A percentile compares a stretch with the other conserved stretches of the same genome.
These are phyloP conservation scores for Ilyonectria robusta DNA, from an alignment of 2,329 filamentous ascomycete genomes.

Conservation along the genomic window DNA sequence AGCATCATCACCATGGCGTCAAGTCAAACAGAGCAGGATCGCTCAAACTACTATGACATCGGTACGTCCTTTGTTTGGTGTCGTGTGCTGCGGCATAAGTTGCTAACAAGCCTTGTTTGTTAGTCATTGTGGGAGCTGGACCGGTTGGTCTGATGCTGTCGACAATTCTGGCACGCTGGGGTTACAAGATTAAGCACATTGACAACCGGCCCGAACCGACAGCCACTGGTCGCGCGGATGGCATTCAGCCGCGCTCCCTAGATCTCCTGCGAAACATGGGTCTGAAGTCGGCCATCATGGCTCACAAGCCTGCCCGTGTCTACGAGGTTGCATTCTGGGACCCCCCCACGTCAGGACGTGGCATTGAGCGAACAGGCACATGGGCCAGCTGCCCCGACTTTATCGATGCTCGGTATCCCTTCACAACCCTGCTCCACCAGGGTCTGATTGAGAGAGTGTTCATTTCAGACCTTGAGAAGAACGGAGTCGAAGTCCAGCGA, in stretches of 20 bases:
- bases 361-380: constrained; percentile 76
- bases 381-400: constrained; percentile 94
- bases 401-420: constrained; percentile 79
- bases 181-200: constrained; percentile 95
- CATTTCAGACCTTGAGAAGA: constrained; percentile 75
- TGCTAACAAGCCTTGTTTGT: constrained; percentile 41
- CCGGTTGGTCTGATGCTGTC: constrained; percentile 91
- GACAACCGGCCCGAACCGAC: constrained; percentile 92
- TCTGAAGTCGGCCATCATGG: constrained; percentile 90
- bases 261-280: constrained; percentile 92
- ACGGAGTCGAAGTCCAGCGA: constrained; percentile 72
- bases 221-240: constrained; percentile 87
- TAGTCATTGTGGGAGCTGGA: constrained; percentile 89
- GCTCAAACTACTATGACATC: constrained; percentile 59
- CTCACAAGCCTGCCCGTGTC: constrained; percentile 86
- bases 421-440: constrained; percentile 80
- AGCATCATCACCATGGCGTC: constrained; percentile 33
- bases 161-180: constrained; percentile 90
- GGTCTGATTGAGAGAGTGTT: constrained; percentile 80
- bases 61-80: constrained; percentile 50
- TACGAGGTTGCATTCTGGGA: constrained; percentile 85
- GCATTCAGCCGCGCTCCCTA: constrained; percentile 90
- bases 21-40: constrained; percentile 32
- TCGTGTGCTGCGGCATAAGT: not conserved
- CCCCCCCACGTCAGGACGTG: constrained; percentile 66